A percentile compares a stretch with the other conserved stretches of the same genome.
Evolutionary conservation across 2,329 filamentous ascomycete species (phyloP).

Genomic region (Rachicladosporium sp.): DNA sequence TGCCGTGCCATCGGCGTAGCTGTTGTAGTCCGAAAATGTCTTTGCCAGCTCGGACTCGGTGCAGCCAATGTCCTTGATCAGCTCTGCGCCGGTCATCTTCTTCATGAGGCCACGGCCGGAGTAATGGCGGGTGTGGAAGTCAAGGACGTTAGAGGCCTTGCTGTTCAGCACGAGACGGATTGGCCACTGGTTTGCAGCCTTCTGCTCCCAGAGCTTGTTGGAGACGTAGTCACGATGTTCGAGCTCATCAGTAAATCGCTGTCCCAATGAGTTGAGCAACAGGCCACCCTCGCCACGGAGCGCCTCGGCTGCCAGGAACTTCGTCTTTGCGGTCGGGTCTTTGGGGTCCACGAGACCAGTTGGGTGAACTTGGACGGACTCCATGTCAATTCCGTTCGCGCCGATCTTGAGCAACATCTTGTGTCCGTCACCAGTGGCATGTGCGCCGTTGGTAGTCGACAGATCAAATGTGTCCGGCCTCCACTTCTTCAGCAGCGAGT

Average conservation of each 20-base stretch:
- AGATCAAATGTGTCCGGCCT: constrained; percentile 86
- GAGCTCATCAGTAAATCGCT: constrained; percentile 97
- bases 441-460: constrained; percentile 89
- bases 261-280: constrained; percentile 82
- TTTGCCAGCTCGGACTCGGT: constrained; percentile 74
- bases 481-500: constrained; percentile 87
- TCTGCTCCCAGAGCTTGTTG: constrained; percentile 99
- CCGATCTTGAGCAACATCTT: constrained; percentile 99
- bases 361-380: constrained; percentile 98
- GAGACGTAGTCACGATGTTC: constrained; percentile 99
- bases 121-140: constrained; percentile 99
- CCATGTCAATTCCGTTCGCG: constrained; percentile 97
- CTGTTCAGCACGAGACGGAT: constrained; percentile 95
- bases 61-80: constrained; percentile 95
- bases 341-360: constrained; percentile 97
- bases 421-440: constrained; percentile 96
- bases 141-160: constrained; percentile 93
- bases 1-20: constrained; percentile 89
- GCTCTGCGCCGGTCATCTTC: constrained; percentile 92
- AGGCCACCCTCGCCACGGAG: constrained; percentile 97
- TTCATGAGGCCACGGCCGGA: constrained; percentile 97
- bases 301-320: constrained; percentile 97
- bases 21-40: constrained; percentile 90
- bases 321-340: constrained; percentile 94
- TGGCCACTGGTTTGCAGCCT: constrained; percentile 92